These are phyloP conservation scores for Xylaria sp. DNA, from an alignment of 2,329 filamentous ascomycete species.

Conservation along the genomic window DNA sequence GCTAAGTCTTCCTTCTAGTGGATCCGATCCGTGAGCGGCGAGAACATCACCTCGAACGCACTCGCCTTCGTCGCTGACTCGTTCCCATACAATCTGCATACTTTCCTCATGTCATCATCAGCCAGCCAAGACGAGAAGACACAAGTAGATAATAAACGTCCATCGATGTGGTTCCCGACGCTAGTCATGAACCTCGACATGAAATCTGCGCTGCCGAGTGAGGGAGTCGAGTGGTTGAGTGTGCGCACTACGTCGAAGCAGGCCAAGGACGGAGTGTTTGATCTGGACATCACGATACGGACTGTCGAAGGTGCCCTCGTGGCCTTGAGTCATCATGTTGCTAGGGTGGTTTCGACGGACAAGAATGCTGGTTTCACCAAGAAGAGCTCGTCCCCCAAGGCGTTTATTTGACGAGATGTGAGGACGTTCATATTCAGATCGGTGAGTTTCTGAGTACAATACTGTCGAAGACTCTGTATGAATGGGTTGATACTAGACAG, in stretches of 20 bases:
- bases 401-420: too few species aligned
- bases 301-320: conserved; percentile 61
- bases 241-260: conserved; percentile 59
- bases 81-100: not conserved
- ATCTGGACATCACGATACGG: conserved; percentile 64
- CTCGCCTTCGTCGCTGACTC: not conserved
- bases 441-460: too few species aligned
- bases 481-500: too few species aligned
- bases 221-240: conserved; percentile 69
- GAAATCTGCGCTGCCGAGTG: conserved; percentile 63
- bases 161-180: conserved; percentile 37
- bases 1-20: not conserved
- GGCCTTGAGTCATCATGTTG: conserved; percentile 63
- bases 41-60: not conserved
- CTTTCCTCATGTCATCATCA: not conserved
- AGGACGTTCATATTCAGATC: too few species aligned
- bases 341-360: conserved; percentile 56
- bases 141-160: not conserved
- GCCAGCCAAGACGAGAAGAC: not conserved
- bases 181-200: conserved; percentile 69
- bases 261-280: conserved; percentile 66
- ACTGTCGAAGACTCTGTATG: too few species aligned
- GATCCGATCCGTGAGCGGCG: not conserved
- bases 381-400: not conserved
- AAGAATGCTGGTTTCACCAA: conserved; percentile 44